Evolutionary conservation across 805 yeast genomes (phyloP), one percentile per base, ranked within the genome.

Genomic region (Zygotorulaspora danielsina): DNA sequence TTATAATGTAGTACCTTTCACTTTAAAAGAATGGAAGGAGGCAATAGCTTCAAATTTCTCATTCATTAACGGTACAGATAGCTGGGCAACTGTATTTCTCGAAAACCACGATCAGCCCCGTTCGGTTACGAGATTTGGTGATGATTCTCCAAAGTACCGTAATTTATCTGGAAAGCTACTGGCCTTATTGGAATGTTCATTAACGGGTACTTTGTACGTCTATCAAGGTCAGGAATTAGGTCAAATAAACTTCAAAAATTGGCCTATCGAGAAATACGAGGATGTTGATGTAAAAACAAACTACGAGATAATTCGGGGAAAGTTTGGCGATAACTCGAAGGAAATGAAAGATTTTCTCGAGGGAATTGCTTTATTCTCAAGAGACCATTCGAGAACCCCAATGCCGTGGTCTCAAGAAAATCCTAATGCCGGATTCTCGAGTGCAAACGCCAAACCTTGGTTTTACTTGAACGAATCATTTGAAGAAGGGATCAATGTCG

Each of bases 161-260:
- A 50, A 65, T 32, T 52, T 57, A 36, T 65, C 74, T 19, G 75
- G 76, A 12, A 76, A 76, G 59, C 54, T 75, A 52, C 52, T 76
- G 42, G 65, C 76, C 12, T 45, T 69, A 34, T 54, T 76, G 51
- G 67, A 69, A 47, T 39, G 66, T 6, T 48, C 77, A 9, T 64
- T 74, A 48, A 69, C 75, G 21, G 80, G 81, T 30, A 74, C 81
- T 10, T 56, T 73, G 38, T 76, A 65, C 59, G 60, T 76, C 29
- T 76, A 75, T 57, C 79, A 76, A 57, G 81, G 82, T 36, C 82
- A 76, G 54, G 82, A 76, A 50, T 63, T 76, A 45, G 81, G 77
- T 24, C 71, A 71, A 74, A 66, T 67, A 35, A 76, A 76, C 53
- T 57, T 73, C 16, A 48, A 57, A 37, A 51, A 54, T 17, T 74